Conservation (phyloP, 352 stramenopile species). For the Nothophytophthora sp. region DNA sequence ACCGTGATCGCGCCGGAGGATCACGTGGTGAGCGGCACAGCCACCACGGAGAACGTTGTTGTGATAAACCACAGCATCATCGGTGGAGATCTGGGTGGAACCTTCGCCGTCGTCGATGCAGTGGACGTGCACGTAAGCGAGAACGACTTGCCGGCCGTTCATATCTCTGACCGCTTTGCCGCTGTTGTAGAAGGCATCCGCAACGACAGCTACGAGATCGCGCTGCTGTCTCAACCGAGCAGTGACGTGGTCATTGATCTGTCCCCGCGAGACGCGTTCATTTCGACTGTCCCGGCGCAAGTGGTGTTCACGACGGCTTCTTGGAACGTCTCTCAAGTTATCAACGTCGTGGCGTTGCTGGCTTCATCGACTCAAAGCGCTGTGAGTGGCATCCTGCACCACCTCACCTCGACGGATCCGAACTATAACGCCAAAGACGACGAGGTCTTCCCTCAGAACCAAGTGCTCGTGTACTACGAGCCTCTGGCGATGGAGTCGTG, state of each 20-base stretch:
- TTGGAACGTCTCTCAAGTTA: slow-evolving; percentile 37
- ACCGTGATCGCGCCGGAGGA: slow-evolving; percentile 28
- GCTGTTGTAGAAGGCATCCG: slow-evolving; percentile 43
- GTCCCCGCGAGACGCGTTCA: slow-evolving; percentile 21
- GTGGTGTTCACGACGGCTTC: slow-evolving; percentile 36
- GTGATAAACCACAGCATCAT: slow-evolving; percentile 38
- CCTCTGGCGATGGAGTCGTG: slow-evolving; percentile 46
- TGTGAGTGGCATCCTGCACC: slow-evolving; percentile 34
- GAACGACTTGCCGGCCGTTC: slow-evolving; percentile 54
- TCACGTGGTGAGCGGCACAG: slow-evolving; percentile 19
- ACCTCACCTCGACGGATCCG: slow-evolving; percentile 35
- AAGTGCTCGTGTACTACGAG: slow-evolving; percentile 58
- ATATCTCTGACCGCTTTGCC: slow-evolving; percentile 47
- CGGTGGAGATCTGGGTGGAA: slow-evolving; percentile 27
- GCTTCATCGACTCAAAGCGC: slow-evolving; percentile 2
- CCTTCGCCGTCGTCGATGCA: slow-evolving; percentile 32
- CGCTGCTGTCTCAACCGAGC: slow-evolving; percentile 41
- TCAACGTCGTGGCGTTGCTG: slow-evolving; percentile 29
- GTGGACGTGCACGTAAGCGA: slow-evolving; percentile 49
- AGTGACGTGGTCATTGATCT: slow-evolving; percentile 38
- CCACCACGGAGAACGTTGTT: slow-evolving; percentile 10
- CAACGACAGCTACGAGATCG: slow-evolving; percentile 58
- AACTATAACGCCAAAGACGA: slow-evolving; percentile 36
- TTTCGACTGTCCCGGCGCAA: slow-evolving; percentile 26
- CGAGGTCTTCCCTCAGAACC: slow-evolving; percentile 38